These are phyloP conservation scores for Knoxdaviesia capensis DNA, from an alignment of 2,329 filamentous ascomycete genomes.

Conservation along the genomic window DNA sequence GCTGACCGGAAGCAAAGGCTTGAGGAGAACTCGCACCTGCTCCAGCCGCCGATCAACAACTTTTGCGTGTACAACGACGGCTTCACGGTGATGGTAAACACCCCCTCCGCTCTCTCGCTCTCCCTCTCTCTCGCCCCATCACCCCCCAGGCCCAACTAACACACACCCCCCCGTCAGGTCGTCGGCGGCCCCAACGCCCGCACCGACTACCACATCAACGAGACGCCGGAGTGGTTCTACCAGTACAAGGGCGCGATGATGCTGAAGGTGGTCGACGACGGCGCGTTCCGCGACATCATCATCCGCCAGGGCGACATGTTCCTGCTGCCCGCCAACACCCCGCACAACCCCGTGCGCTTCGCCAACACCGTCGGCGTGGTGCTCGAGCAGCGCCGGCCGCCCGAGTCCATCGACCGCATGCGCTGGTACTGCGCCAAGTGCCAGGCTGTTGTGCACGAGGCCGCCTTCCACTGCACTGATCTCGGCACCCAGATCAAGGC, in stretches of 20 bases:
- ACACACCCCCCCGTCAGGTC: slow-evolving; percentile 28
- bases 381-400: slow-evolving; percentile 64
- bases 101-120: background rate
- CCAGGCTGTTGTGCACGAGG: slow-evolving; percentile 60
- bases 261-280: slow-evolving; percentile 77
- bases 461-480: slow-evolving; percentile 71
- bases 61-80: slow-evolving; percentile 84
- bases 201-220: slow-evolving; percentile 97
- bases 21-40: slow-evolving; percentile 72
- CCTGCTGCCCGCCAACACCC: slow-evolving; percentile 79
- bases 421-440: slow-evolving; percentile 77
- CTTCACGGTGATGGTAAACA: slow-evolving; percentile 56
- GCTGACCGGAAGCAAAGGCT: slow-evolving; percentile 37
- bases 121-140: background rate
- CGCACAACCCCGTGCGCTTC: slow-evolving; percentile 89
- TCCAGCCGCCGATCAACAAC: slow-evolving; percentile 91
- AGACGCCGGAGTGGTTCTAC: slow-evolving; percentile 95
- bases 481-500: slow-evolving; percentile 87
- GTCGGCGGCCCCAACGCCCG: slow-evolving; percentile 91
- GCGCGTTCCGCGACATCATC: slow-evolving; percentile 60
- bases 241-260: slow-evolving; percentile 87
- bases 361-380: slow-evolving; percentile 87
- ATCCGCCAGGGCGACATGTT: slow-evolving; percentile 92
- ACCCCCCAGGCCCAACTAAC: background rate
- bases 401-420: slow-evolving; percentile 53